Base-by-base conservation (phyloP, 352 stramenopile species). In the Phytopythium boreale region DNA sequence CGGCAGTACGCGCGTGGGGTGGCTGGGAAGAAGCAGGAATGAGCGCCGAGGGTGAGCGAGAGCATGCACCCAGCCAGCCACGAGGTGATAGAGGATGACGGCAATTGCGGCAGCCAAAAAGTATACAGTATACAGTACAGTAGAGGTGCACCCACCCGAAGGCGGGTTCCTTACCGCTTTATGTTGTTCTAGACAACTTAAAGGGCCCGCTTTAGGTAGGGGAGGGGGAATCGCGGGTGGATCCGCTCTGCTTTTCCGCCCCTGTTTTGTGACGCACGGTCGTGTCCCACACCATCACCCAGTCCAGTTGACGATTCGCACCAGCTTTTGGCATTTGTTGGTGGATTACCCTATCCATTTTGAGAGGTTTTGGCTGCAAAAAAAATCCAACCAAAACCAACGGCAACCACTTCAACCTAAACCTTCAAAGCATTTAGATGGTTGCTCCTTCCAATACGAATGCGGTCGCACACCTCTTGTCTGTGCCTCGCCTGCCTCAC, bases 401-500 rank as follows among this genome's bases (percentile, higher is more conserved):
- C 19, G 0, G 44, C 44, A n/a, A 5, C 44, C 24, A 17, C 37
- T 43, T 43, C 37, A 15, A 43, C 37, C 14, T 43, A 8, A 1
- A 43, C 11, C 10, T 3, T 43, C 37, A 43, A 43, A 34, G 29
- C 29, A 34, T 7, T n/a, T n/a, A n/a, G n/a, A n/a, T n/a, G n/a
- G n/a, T n/a, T n/a, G n/a, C 29, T 34, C 29, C 29, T 34, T 7
- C 29, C 29, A 34, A 34, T 34, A 34, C 29, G 4, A 34, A 34
- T n/a, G 29, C 7, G 29, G 29, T 7, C 7, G 29, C 29, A 3
- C 3, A 34, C n/a, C n/a, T 34, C 29, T 34, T 39, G 34, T 39
- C 11, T 39, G 34, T 39, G 11, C 3, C 6, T 39, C 10, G 34
- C 10, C 11, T 39, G 5, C 34, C 34, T 39, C 34, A 85, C 61